phyloP scores from a whole-genome alignment of 345 rosid species.

The Citrus maxima region DNA sequence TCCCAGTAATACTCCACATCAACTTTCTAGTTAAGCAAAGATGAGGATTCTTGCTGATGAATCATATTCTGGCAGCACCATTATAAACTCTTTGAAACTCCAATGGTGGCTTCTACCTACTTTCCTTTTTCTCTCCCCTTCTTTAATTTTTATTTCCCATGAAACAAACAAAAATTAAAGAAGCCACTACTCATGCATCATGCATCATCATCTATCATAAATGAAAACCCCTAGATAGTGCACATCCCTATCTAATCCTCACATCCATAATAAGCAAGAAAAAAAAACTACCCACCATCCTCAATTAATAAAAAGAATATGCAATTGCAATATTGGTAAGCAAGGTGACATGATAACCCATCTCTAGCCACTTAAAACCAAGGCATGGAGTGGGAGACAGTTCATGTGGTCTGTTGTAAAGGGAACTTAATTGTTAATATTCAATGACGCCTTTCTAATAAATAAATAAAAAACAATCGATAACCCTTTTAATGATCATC shows the following conservation, averaged over 20 bases:
- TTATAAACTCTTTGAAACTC: slow-evolving; percentile 41
- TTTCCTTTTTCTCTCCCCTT: slow-evolving; percentile 8
- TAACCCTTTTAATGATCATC: not conserved
- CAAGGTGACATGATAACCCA: slow-evolving; percentile 75
- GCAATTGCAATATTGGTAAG: slow-evolving; percentile 38
- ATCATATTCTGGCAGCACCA: slow-evolving; percentile 66
- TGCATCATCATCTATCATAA: not conserved
- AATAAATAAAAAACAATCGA: not conserved
- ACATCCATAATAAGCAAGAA: slow-evolving; percentile 31
- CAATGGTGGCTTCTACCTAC: slow-evolving; percentile 37
- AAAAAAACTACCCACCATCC: slow-evolving; percentile 34
- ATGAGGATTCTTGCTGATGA: slow-evolving; percentile 60
- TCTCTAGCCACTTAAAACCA: slow-evolving; percentile 51
- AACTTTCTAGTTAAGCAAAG: slow-evolving; percentile 72
- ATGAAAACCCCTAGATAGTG: slow-evolving; percentile 28
- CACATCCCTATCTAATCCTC: slow-evolving; percentile 46
- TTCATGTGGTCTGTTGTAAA: slow-evolving; percentile 68
- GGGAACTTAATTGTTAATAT: slow-evolving; percentile 25
- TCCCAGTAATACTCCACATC: slow-evolving; percentile 43
- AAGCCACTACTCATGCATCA: not conserved
- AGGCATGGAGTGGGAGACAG: slow-evolving; percentile 80
- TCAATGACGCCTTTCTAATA: slow-evolving; percentile 21
- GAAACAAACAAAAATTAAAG: slow-evolving; percentile 15
- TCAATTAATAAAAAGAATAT: slow-evolving; percentile 23
- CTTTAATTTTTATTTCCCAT: not conserved